These are phyloP conservation scores for Citrus hindsii DNA, from an alignment of 345 rosid species.

Conservation along the genomic window DNA sequence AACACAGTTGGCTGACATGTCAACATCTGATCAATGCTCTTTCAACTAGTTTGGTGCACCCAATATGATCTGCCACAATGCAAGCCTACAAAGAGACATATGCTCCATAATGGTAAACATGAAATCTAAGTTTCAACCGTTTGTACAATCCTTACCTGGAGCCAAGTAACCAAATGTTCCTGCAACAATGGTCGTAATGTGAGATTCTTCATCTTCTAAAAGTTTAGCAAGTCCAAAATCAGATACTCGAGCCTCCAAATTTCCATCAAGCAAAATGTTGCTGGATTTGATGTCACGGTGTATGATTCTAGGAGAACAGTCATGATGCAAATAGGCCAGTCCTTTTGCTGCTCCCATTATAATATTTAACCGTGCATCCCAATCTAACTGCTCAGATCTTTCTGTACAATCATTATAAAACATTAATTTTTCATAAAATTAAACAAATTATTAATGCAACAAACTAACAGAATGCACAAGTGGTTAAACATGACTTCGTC, in stretches of 20 bases:
- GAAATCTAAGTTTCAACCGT: background rate
- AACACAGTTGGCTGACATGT: background rate
- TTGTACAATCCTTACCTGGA: conserved; percentile 61
- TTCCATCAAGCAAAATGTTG: conserved; percentile 95
- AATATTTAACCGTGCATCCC: conserved; percentile 92
- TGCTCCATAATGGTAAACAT: background rate
- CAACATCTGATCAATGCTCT: conserved; percentile 5
- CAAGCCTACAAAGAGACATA: background rate
- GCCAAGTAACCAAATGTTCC: conserved; percentile 99
- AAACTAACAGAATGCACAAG: background rate
- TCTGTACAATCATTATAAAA: conserved; percentile 45
- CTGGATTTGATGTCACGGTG: conserved; percentile 99
- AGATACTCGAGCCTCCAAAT: conserved; percentile 95
- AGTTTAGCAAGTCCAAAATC: conserved; percentile 98
- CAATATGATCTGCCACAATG: background rate
- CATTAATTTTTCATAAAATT: background rate
- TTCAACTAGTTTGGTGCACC: background rate
- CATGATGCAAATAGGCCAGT: conserved; percentile 93
- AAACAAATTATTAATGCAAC: background rate
- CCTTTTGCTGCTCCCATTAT: conserved; percentile 98
- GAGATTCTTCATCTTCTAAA: conserved; percentile 93
- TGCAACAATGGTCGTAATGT: conserved; percentile 96
- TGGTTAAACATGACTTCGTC: background rate
- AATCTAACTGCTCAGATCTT: conserved; percentile 80
- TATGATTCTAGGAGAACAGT: conserved; percentile 97